Base-by-base conservation (phyloP, 208 protist species). In the Crithidia expoeki region DNA sequence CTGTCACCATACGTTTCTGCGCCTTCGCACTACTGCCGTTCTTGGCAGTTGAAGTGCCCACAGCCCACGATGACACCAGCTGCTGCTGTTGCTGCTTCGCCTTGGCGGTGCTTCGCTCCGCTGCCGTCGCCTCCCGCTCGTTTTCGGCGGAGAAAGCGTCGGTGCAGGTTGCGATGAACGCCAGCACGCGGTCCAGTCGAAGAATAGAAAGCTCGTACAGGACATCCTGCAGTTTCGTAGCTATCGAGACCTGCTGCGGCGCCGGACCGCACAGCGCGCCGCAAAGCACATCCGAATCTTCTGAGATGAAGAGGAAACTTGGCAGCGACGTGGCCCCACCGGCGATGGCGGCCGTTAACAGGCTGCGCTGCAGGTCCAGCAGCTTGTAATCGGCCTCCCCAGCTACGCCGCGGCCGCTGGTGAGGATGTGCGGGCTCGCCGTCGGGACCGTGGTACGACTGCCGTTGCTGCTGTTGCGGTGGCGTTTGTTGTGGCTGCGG, bases 361-460 rank as follows among this genome's bases (percentile, higher is more conserved):
- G 46, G 11, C 27, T 52, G 12, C 91, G 79, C 47, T 96, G 91
- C 34, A 94, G 58, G 53, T 93, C 85, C 1, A 96, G 76, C 28
- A 96, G 73, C 73, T 96, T 96, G 83, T 94, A 96, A 53, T 96
- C 91, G 19, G 85, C 91, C 65, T 96, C 91, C n/a, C 91, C 91
- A 2, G 84, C 85, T 21, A 96, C 87, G 7, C 84, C 71, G 2
- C 91, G 81, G 14, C 91, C 91, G 66, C 88, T 94, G 56, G 86
- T 83, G 23, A 92, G 50, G 17, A 96, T 59, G n/a, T 83, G 58
- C 17, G 89, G 89, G 19, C 21, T 30, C 0, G 46, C 36, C 1
- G 28, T 23, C 1, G n/a, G 9, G 19, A 1, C 2, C 16, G 10
- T 14, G 5, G 9, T 17, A 47, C n/a, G 9, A 4, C 44, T 36